Evolutionary conservation across 2,329 filamentous ascomycete species (phyloP), one percentile per base, ranked within the genome.

Genomic region (Rasamsonia emersonii): DNA sequence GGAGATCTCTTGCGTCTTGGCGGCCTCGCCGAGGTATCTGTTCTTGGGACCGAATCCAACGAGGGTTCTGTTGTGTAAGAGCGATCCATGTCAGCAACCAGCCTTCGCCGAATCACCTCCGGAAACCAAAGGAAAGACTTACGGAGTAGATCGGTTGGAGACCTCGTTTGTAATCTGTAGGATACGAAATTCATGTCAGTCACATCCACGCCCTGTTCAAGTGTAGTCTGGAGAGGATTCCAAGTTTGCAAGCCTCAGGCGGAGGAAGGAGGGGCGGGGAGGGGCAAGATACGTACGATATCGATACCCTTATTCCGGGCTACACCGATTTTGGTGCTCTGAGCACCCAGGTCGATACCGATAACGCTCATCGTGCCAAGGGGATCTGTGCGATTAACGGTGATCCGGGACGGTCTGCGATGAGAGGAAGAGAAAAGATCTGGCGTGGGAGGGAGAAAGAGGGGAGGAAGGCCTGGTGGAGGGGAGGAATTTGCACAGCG

Each of bases 261-360:
- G 27, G 35, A 37, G 33, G 27, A 30, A n/a, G 32, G 31, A 25
- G 32, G 32, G 24, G 38, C 42, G 38, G 40, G 44, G 44, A 48
- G 50, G 47, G 44, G 43, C 36, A 32, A 44, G 32, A 44, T 58
- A 91, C 86, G 59, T 75, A 94, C 86, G 62, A 98, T 91, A 73
- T 98, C 91, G 64, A 98, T 91, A 69, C 91, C 91, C 62, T 93
- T 88, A 68, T 96, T 96, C 64, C 91, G 79, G 59, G 91, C 91
- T 64, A 96, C 89, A 61, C 89, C 89, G 67, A 96, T 83, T 58
- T 93, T 88, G 61, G 89, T 94, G 76, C 93, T 94, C 62, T 93
- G 79, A 49, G 86, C 86, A 70, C 89, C 89, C 69, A 96, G 81
- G 76, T 96, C 89, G 65, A 93, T 77, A 66, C 86, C 86, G 53